Base-by-base conservation (phyloP, 2,329 filamentous ascomycete genomes). In the Clarireedia paspali region DNA sequence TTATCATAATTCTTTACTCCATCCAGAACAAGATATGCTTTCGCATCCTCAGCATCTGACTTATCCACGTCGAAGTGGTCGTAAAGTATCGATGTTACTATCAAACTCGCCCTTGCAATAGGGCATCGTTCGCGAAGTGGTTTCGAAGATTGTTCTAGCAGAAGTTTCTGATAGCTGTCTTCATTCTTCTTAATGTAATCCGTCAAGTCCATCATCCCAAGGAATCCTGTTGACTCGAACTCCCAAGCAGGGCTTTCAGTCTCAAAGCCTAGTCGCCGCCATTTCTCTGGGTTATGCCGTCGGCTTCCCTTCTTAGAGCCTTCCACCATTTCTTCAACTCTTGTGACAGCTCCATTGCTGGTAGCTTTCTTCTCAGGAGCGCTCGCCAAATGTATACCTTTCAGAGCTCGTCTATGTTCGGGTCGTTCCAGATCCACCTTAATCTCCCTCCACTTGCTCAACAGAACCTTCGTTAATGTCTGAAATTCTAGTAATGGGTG, bases 151-250 rank as follows among this genome's bases (percentile, higher is more conserved):
- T 99, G 94, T 71, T 99, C 94, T 38, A 96, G 75, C 15, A 99
- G 74, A 63, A 95, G 77, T 73, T 95, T 96, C 69, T 96, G 91
- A 64, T 95, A 97, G 10, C 84, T 83, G 68, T 96, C 91, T 70
- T 96, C 90, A 67, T 96, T 86, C 68, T 91, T 95, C 66, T 88
- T 83, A 49, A 96, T 90, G 69, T 90, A 99, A 70, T 97, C 91
- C 2, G 91, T 89, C 66, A 99, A 73, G 70, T 99, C 94, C 91
- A 99, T 97, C 82, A 99, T 89, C 27, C 94, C 94, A 53, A 99
- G 73, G 69, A 91, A 97, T 0, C 94, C 94, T 27, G 88, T 87
- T 40, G 82, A 77, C 20, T 90, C 85, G 67, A 99, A 97, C 64
- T 99, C 94, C 64, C 80, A 79, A 0, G 85, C 85, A 3, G 94